phyloP scores from a whole-genome alignment of 495 filamentous ascomycete species.

The Trichocladium uniseriatum region DNA sequence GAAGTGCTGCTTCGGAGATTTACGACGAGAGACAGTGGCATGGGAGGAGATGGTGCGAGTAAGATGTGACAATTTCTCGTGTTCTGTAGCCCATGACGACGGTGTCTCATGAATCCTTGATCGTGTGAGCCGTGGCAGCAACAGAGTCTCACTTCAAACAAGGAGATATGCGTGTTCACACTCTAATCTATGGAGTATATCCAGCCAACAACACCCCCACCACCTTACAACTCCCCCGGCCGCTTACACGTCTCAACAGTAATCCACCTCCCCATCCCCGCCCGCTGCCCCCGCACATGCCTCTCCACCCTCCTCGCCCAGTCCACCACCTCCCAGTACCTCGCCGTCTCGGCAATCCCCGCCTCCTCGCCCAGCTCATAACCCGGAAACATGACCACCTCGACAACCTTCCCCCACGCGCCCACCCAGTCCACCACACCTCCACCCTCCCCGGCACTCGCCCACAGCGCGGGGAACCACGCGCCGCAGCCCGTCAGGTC shows the following conservation, averaged over 20 bases:
- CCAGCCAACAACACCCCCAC: not conserved
- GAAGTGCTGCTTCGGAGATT: too few species aligned
- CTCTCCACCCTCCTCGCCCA: conserved; percentile 29
- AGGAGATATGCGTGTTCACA: too few species aligned
- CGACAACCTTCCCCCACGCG: conserved; percentile 38
- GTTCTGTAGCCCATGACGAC: too few species aligned
- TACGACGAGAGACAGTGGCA: too few species aligned
- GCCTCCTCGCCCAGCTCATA: conserved; percentile 21
- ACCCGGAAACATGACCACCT: conserved; percentile 29
- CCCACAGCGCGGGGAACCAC: conserved; percentile 56
- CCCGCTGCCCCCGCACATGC: conserved; percentile 26
- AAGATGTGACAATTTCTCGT: too few species aligned
- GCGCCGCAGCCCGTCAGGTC: conserved; percentile 69
- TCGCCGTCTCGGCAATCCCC: conserved; percentile 7
- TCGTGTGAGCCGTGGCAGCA: too few species aligned
- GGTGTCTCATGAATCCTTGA: too few species aligned
- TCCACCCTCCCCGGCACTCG: not conserved
- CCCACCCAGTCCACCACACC: conserved; percentile 33
- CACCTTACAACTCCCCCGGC: not conserved
- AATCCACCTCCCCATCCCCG: conserved; percentile 31
- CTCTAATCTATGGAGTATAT: too few species aligned
- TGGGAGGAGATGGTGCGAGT: too few species aligned
- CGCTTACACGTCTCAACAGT: conserved; percentile 30
- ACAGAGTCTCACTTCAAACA: too few species aligned
- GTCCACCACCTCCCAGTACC: conserved; percentile 21